A percentile compares a stretch with the other conserved stretches of the same genome.
Evolutionary conservation across 2,329 filamentous ascomycete species (phyloP).

Genomic region (Colletotrichum sansevieriae): DNA sequence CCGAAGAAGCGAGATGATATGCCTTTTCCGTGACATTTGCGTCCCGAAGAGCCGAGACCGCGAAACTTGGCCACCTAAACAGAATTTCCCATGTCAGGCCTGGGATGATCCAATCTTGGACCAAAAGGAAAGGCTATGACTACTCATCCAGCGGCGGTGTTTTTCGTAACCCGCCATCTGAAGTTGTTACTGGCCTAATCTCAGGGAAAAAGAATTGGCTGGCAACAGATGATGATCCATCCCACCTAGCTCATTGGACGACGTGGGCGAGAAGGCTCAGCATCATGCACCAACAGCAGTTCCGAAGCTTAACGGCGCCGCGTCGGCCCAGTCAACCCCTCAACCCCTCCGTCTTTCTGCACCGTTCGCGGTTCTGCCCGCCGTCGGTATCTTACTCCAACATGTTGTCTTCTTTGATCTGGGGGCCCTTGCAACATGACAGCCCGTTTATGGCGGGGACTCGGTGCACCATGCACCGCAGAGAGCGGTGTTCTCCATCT

Average conservation of each 20-base stretch:
- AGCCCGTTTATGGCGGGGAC: conserved; percentile 28
- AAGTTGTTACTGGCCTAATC: conserved; percentile 25
- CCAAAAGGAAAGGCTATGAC: conserved; percentile 17
- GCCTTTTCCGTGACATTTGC: neutral
- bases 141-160: conserved; percentile 22
- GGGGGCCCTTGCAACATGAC: conserved; percentile 28
- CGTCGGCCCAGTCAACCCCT: conserved; percentile 36
- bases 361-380: conserved; percentile 29
- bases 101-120: conserved; percentile 21
- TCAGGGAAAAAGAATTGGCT: conserved; percentile 2
- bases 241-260: conserved; percentile 25
- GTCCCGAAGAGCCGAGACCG: conserved; percentile 34
- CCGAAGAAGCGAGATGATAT: conserved; percentile 12
- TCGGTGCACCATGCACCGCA: conserved; percentile 24
- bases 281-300: conserved; percentile 37
- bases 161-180: conserved; percentile 39
- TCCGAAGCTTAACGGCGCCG: conserved; percentile 39
- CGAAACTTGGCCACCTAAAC: conserved; percentile 19
- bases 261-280: conserved; percentile 40
- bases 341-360: conserved; percentile 29
- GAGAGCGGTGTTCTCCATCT: conserved; percentile 13
- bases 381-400: conserved; percentile 3
- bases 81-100: neutral
- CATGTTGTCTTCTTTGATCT: conserved; percentile 10
- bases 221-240: conserved; percentile 17